Evolutionary conservation across 495 filamentous ascomycete species (phyloP).

Genomic region (Tuber microsphaerosporum): DNA sequence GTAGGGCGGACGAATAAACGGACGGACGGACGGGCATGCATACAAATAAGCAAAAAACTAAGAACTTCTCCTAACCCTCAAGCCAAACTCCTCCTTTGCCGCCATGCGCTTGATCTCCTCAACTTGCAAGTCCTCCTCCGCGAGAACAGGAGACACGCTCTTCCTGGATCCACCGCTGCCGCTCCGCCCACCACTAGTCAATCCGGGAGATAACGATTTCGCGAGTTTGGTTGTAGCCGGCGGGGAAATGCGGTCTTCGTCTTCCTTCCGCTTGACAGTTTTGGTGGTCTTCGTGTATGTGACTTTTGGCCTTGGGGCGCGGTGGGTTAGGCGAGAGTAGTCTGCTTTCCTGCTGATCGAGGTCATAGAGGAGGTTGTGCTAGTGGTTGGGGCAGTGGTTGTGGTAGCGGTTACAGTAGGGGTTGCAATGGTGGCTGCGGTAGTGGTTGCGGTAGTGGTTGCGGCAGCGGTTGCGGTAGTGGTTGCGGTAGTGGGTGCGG

Average conservation of each 20-base stretch:
- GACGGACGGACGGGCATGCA: slow-evolving; percentile 14
- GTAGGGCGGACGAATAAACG: not conserved
- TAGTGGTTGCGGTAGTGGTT: not conserved
- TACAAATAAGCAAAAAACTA: slow-evolving; percentile 17
- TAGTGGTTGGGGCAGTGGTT: not conserved
- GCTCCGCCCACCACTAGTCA: slow-evolving; percentile 8
- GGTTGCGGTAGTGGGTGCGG: not conserved
- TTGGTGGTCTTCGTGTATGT: slow-evolving; percentile 35
- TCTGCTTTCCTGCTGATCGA: not conserved
- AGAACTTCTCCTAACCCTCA: slow-evolving; percentile 30
- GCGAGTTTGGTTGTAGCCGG: slow-evolving; percentile 5
- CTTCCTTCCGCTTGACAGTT: slow-evolving; percentile 38
- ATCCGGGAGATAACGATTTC: slow-evolving; percentile 29
- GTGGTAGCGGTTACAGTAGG: not conserved
- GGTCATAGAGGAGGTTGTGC: not conserved
- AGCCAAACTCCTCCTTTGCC: slow-evolving; percentile 31
- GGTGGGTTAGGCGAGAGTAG: slow-evolving; percentile 27
- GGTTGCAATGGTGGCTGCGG: not conserved
- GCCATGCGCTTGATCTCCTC: slow-evolving; percentile 36
- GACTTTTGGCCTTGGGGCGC: slow-evolving; percentile 30
- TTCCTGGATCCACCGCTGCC: slow-evolving; percentile 7
- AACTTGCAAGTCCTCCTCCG: slow-evolving; percentile 26
- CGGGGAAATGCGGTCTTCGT: slow-evolving; percentile 31
- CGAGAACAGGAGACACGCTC: slow-evolving; percentile 6
- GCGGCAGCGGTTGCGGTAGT: not conserved